Evolutionary conservation across 306 rosid species (phyloP), one percentile per base, ranked within the genome.

Genomic region (Calophaca sinica): DNA sequence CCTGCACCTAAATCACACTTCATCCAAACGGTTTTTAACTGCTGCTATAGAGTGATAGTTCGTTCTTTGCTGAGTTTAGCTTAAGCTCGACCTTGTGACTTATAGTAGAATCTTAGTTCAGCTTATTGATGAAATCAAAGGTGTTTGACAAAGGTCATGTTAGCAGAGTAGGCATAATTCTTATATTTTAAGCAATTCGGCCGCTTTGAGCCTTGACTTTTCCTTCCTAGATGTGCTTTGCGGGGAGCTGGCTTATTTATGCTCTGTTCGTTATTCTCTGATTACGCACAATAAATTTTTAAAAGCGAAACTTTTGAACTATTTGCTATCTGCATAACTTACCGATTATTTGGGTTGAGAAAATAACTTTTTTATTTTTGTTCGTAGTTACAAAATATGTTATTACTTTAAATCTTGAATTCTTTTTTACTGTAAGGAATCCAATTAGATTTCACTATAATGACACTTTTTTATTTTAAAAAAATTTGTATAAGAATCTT

Each of bases 21-120:
- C 69, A 54, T 70, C 45, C 50, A 41, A 61, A 35, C 70, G 77
- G 57, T 74, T 55, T 74, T 31, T 80, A 55, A 31, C 53, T 73
- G 31, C 33, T 72, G 61, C 46, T 76, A 3, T 15, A 79, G 4
- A 59, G 51, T 52, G 50, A 76, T 45, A 80, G 83, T 67, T 84
- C 7, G 35, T 55, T 64, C 29, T 31, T 50, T 73, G 68, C 38
- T 54, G 73, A 31, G 76, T 63, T 70, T 77, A 69, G 66, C 26
- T 70, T 49, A 66, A 55, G 35, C 26, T 74, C 74, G 62, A 42
- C 73, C 5, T 51, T 4, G 70, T 73, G 45, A 68, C 52, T 77
- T 79, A 13, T 64, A 46, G 57, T 78, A 78, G 78, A 79, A 55
- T 78, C 75, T 62, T 64, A 79, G 61, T 84, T 69, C 60, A 60